These are phyloP conservation scores for Lignosus rhinocerotis DNA, from an alignment of 1,284 basidiomycete genomes.

Conservation along the genomic window DNA sequence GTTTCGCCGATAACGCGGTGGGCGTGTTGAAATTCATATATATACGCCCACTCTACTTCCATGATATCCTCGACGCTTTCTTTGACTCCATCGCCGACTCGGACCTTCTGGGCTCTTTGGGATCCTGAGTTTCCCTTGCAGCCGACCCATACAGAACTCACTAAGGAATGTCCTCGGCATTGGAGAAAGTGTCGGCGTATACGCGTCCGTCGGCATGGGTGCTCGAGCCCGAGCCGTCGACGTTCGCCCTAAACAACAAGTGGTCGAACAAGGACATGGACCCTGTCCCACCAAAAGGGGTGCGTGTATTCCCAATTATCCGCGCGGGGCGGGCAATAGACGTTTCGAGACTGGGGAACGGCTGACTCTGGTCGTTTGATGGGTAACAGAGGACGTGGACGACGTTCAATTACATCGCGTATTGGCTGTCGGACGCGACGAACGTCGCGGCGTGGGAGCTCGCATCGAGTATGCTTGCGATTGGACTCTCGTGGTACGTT, in stretches of 20 bases:
- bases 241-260: constrained; percentile 49
- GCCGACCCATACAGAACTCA: not conserved
- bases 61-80: not conserved
- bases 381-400: constrained; percentile 57
- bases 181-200: constrained; percentile 20
- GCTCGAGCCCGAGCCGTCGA: constrained; percentile 49
- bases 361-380: not conserved
- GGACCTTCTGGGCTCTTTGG: not conserved
- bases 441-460: constrained; percentile 50
- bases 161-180: not conserved
- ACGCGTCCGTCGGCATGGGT: constrained; percentile 40
- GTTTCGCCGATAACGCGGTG: constrained; percentile 6
- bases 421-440: constrained; percentile 67
- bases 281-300: constrained; percentile 53
- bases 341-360: too few relatives aligned
- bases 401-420: constrained; percentile 58
- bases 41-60: constrained; percentile 1
- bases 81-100: not conserved
- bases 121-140: not conserved
- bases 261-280: constrained; percentile 81
- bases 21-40: not conserved
- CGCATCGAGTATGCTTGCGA: constrained; percentile 62
- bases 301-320: constrained; percentile 4
- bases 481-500: constrained; percentile 62
- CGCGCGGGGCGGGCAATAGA: not conserved